These are phyloP conservation scores for Solanum piurae DNA, from an alignment of 257 asterid genomes.

Conservation along the genomic window DNA sequence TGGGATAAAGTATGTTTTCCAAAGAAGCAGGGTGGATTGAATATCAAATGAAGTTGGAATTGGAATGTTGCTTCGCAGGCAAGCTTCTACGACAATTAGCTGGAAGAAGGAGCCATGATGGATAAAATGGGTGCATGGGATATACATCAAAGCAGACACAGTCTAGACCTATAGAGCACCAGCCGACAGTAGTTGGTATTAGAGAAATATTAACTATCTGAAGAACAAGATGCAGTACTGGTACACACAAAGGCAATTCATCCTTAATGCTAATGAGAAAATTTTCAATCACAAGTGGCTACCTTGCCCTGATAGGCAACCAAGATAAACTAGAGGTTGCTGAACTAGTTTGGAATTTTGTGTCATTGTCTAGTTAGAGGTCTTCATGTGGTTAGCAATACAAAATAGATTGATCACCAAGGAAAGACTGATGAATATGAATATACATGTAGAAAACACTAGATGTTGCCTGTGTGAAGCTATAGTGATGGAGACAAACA, in stretches of 20 bases:
- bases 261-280: not conserved
- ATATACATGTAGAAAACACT: not conserved
- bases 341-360: not conserved
- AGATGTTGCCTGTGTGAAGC: not conserved
- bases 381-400: not conserved
- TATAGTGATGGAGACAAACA: not conserved
- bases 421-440: not conserved
- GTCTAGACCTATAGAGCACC: not conserved
- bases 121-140: not conserved
- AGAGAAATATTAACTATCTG: not conserved
- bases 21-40: not conserved
- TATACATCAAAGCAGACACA: not conserved
- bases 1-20: not conserved
- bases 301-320: not conserved
- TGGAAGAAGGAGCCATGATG: not conserved
- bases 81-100: not conserved
- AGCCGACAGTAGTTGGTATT: not conserved
- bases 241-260: too few species aligned
- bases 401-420: not conserved
- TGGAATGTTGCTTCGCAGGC: not conserved
- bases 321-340: not conserved
- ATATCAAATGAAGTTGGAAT: too few species aligned
- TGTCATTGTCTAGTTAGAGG: not conserved
- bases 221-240: not conserved
- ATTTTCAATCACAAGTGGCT: not conserved